Evolutionary conservation across 768 basidiomycete species (phyloP).

Genomic region (Lactarius akahatsu): DNA sequence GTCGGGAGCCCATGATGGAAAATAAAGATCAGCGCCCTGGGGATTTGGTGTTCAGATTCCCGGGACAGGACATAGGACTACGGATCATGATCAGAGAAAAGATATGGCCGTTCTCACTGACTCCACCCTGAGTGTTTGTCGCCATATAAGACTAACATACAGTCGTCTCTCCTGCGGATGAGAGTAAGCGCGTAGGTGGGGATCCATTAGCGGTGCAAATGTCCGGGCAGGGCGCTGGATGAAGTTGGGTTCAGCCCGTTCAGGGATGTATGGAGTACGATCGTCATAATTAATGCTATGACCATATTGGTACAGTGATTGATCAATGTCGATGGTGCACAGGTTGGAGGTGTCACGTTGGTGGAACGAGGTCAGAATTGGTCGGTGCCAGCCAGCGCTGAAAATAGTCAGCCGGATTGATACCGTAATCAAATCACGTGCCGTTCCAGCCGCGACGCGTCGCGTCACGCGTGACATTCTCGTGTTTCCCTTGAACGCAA

Average conservation of each 20-base stretch:
- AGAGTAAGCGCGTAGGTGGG: background rate
- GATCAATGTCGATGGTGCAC: slow-evolving; percentile 14
- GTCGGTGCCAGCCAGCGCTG: background rate
- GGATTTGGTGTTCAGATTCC: slow-evolving; percentile 7
- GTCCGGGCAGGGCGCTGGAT: background rate
- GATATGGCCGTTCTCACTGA: slow-evolving; percentile 11
- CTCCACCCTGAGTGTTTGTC: background rate
- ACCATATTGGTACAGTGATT: background rate
- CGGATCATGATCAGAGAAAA: slow-evolving; percentile 2
- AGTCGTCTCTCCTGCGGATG: background rate
- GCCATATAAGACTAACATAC: slow-evolving; percentile 17
- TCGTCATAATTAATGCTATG: slow-evolving; percentile 15
- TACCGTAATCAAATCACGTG: slow-evolving; percentile 14
- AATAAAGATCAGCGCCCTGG: slow-evolving; percentile 11
- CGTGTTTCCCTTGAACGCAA: slow-evolving; percentile 5
- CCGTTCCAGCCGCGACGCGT: slow-evolving; percentile 17
- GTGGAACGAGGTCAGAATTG: background rate
- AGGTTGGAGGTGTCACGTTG: slow-evolving; percentile 3
- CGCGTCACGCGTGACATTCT: slow-evolving; percentile 29
- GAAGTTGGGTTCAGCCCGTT: too few species aligned
- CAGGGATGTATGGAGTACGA: background rate
- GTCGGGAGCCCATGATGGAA: background rate
- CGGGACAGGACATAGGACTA: background rate
- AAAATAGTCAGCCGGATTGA: too few species aligned
- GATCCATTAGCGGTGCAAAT: background rate